Evolutionary conservation across 2,329 filamentous ascomycete genomes (phyloP).

Genomic region (Didymosphaeria variabile): DNA sequence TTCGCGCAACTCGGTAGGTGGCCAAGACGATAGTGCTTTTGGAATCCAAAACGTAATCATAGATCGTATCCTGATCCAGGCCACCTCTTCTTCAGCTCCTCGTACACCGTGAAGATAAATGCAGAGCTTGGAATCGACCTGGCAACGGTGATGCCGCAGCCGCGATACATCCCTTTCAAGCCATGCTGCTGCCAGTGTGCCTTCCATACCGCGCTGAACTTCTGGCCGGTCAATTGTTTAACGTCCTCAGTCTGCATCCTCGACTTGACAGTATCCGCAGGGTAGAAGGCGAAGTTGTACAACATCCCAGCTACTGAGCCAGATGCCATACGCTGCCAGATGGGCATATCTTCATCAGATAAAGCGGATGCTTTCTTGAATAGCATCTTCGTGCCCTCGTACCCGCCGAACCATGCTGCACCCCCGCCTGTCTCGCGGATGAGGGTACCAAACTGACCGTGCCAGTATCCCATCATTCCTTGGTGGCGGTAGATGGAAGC

Average conservation of each 20-base stretch:
- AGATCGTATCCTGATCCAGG: conserved; percentile 29
- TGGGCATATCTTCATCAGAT: conserved; percentile 68
- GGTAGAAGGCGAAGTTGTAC: conserved; percentile 98
- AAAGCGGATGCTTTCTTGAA: conserved; percentile 65
- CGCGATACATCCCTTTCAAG: conserved; percentile 85
- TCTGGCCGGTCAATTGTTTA: conserved; percentile 60
- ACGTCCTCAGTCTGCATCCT: conserved; percentile 91
- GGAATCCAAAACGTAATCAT: neutral
- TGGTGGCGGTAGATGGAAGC: conserved; percentile 82
- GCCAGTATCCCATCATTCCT: conserved; percentile 89
- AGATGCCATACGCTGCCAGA: conserved; percentile 88
- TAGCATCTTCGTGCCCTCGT: conserved; percentile 66
- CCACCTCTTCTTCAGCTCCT: conserved; percentile 73
- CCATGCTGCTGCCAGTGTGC: conserved; percentile 85
- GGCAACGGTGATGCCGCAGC: conserved; percentile 91
- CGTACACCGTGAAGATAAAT: conserved; percentile 96
- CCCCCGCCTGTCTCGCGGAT: conserved; percentile 93
- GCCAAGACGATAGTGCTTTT: neutral
- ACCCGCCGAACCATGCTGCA: conserved; percentile 86
- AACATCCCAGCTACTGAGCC: conserved; percentile 89
- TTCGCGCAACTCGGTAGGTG: neutral
- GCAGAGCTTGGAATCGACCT: conserved; percentile 94
- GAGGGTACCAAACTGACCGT: conserved; percentile 90
- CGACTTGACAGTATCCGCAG: conserved; percentile 96
- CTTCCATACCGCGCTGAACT: conserved; percentile 76